Evolutionary conservation across 2,329 filamentous ascomycete species (phyloP).

Genomic region (Scedosporium apiospermum): DNA sequence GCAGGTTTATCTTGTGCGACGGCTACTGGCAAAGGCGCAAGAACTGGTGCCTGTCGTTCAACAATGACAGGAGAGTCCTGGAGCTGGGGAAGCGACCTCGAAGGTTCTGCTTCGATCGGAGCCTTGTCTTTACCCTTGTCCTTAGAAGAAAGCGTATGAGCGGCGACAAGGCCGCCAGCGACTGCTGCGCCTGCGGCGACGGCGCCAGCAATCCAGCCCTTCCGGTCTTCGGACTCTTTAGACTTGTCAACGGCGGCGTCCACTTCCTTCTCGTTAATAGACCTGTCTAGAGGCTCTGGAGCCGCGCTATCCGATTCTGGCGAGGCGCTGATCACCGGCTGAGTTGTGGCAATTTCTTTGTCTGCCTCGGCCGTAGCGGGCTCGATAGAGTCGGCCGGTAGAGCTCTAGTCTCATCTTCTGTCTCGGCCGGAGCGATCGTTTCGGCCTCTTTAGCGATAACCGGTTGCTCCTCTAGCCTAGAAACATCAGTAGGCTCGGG

Average conservation of each 20-base stretch:
- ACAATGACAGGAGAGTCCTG: conserved; percentile 3
- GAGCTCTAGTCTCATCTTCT: neutral
- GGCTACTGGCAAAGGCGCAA: conserved; percentile 13
- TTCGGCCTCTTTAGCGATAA: neutral
- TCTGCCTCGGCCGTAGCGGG: neutral
- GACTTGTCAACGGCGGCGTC: neutral
- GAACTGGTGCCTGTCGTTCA: conserved; percentile 9
- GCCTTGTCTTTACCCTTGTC: neutral
- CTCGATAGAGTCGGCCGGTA: neutral
- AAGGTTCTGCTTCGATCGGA: neutral
- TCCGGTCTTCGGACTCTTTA: neutral
- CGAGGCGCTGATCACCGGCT: neutral
- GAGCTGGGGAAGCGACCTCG: neutral
- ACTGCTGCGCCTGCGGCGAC: neutral
- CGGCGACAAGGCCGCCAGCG: neutral
- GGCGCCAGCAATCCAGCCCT: neutral
- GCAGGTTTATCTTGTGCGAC: conserved; percentile 9
- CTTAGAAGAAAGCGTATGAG: neutral
- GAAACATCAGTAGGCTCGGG: neutral
- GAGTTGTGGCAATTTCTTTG: neutral
- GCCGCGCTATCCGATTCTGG: neutral
- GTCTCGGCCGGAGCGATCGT: neutral
- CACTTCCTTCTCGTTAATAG: neutral
- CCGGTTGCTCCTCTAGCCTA: neutral
- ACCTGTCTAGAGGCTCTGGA: neutral